phyloP scores from a whole-genome alignment of 1,284 basidiomycete genomes.

The Ceratobasidium sp. region DNA sequence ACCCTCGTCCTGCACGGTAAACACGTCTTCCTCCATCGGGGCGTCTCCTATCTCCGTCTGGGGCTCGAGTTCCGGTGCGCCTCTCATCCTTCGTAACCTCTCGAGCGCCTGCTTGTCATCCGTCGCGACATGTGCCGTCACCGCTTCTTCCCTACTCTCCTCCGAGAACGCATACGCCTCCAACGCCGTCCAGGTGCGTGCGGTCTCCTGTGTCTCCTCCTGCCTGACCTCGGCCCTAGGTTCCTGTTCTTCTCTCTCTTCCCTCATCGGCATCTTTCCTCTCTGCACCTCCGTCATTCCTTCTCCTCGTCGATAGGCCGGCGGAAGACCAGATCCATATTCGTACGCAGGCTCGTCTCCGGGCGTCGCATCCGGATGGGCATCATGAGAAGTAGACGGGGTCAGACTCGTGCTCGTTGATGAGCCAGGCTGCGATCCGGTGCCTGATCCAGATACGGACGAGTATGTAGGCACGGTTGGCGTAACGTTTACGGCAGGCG shows the following conservation, averaged over 20 bases:
- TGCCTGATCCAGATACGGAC: neutral
- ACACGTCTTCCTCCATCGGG: slow-evolving; percentile 33
- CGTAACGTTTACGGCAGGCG: neutral
- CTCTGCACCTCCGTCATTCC: slow-evolving; percentile 15
- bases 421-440: neutral
- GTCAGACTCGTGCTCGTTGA: neutral
- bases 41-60: neutral
- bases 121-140: slow-evolving; percentile 30
- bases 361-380: slow-evolving; percentile 25
- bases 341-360: slow-evolving; percentile 29
- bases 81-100: slow-evolving; percentile 7
- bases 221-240: neutral
- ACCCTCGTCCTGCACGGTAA: neutral
- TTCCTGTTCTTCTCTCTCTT: neutral
- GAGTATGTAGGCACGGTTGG: slow-evolving; percentile 16
- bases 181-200: neutral
- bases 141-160: neutral
- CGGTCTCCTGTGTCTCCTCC: neutral
- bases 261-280: slow-evolving; percentile 23
- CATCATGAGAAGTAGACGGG: slow-evolving; percentile 8
- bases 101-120: slow-evolving; percentile 31
- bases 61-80: neutral
- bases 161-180: slow-evolving; percentile 12
- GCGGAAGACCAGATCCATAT: slow-evolving; percentile 22
- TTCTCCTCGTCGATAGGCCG: slow-evolving; percentile 24